These are phyloP conservation scores for Penicillium waksmanii DNA, from an alignment of 495 filamentous ascomycete species.

Conservation along the genomic window DNA sequence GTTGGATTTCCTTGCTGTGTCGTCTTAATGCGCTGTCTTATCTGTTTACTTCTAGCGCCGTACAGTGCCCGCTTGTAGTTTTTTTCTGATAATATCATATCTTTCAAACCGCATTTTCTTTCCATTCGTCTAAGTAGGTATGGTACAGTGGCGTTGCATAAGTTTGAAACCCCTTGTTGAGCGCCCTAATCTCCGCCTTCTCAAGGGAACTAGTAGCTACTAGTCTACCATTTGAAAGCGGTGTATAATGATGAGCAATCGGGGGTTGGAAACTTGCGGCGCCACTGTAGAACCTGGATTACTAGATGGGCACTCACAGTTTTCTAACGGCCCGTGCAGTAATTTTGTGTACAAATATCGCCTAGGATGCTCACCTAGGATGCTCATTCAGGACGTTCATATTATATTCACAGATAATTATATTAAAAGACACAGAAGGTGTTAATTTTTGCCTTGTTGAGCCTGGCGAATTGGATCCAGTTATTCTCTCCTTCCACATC, in stretches of 20 bases:
- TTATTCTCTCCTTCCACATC: conserved; percentile 1
- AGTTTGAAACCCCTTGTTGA: neutral
- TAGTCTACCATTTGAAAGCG: too few relatives aligned
- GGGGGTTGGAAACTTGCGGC: too few relatives aligned
- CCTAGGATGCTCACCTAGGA: neutral
- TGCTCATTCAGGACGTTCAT: neutral
- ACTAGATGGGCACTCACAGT: neutral
- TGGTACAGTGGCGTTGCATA: neutral
- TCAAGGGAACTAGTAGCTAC: too few relatives aligned
- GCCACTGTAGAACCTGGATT: neutral
- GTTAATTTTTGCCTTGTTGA: conserved; percentile 13
- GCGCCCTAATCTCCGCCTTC: too few relatives aligned
- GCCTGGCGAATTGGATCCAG: conserved; percentile 26
- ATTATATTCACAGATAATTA: neutral
- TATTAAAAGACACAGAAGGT: conserved; percentile 21
- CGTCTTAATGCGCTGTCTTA: conserved; percentile 10
- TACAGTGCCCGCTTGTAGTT: conserved; percentile 23
- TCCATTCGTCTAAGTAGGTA: neutral
- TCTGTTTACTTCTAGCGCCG: conserved; percentile 28
- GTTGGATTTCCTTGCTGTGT: conserved; percentile 17
- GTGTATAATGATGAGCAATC: too few relatives aligned
- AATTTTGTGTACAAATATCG: neutral
- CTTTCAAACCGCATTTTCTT: conserved; percentile 6
- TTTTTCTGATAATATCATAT: conserved; percentile 28
- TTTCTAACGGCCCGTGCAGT: too few relatives aligned